Evolutionary conservation across 1,284 basidiomycete species (phyloP), one percentile per base, ranked within the genome.

Genomic region (Blastosporella zonata): DNA sequence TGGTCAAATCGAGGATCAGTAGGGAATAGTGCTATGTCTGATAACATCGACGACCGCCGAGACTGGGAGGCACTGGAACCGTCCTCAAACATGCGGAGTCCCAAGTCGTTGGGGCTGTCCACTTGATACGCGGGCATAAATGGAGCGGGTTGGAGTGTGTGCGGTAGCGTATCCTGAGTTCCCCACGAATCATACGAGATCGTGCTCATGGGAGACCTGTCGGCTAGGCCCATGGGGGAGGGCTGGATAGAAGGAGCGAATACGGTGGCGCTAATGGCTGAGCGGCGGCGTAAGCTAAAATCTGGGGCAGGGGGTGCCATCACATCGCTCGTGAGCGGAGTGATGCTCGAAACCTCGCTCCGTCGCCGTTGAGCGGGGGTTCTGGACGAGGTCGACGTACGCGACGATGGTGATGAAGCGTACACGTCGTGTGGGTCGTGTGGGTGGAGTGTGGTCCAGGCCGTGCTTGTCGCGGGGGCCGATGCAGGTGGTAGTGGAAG

Each of bases 71-170:
- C 25, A 9, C 35, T 37, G 9, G 13, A n/a, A 15, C 37, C 6
- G 18, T 54, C 46, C 27, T 49, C 43, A 29, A 52, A 52, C 20
- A 36, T 28, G 17, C 46, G 43, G 17, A 52, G 39, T 2, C 7
- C 29, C 13, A 54, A 18, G 36, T 54, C 53, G 15, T 43, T 33
- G 23, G 49, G 35, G 21, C 49, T 51, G 1, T 22, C 9, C 2
- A 54, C 33, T 12, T 52, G 28, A 21, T 47, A 23, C 6, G 35
- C 46, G 17, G 46, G 23, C 9, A 34, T 39, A 15, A 54, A 54
- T 15, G 46, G 53, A n/a, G 18, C 34, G 1, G 31, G 34, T 18
- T 29, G 28, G 20, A 22, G 34, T 5, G 6, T 3, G 8, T 15
- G 37, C 21, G 10, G n/a, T 13, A 29, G n/a, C 22, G 36, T n/a